phyloP scores from a whole-genome alignment of 495 filamentous ascomycete genomes.

The Neohortaea acidophila region DNA sequence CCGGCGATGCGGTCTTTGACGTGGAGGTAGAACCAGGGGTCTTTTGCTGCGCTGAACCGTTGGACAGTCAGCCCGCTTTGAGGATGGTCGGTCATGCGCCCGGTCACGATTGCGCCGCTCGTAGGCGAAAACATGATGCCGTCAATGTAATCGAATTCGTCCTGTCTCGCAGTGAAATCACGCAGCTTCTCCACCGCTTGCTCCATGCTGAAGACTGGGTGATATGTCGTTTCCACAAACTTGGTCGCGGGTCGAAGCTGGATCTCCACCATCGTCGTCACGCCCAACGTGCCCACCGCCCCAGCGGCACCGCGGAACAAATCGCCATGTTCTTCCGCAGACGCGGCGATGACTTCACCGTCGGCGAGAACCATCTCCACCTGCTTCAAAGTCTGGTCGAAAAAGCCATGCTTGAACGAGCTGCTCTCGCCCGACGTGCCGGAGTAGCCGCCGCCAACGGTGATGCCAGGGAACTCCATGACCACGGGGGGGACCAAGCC shows the following conservation, averaged over 20 bases:
- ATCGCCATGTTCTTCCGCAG: slow-evolving; percentile 27
- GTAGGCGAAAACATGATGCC: slow-evolving; percentile 35
- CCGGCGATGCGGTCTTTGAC: slow-evolving; percentile 18
- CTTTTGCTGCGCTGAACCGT: slow-evolving; percentile 33
- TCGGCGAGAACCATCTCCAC: slow-evolving; percentile 41
- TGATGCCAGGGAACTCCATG: slow-evolving; percentile 47
- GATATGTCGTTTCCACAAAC: slow-evolving; percentile 37
- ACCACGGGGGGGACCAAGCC: slow-evolving; percentile 42
- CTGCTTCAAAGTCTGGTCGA: slow-evolving; percentile 35
- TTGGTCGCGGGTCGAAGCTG: slow-evolving; percentile 33
- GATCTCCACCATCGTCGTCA: slow-evolving; percentile 39
- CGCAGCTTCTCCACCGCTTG: slow-evolving; percentile 31
- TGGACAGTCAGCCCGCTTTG: slow-evolving; percentile 14
- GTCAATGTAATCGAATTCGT: slow-evolving; percentile 39
- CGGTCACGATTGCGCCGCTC: slow-evolving; percentile 35
- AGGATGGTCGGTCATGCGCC: slow-evolving; percentile 28
- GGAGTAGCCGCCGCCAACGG: slow-evolving; percentile 40
- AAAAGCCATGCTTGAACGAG: slow-evolving; percentile 42
- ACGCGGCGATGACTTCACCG: slow-evolving; percentile 34
- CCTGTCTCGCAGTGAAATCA: slow-evolving; percentile 17
- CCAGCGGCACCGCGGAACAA: slow-evolving; percentile 40
- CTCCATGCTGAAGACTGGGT: slow-evolving; percentile 26
- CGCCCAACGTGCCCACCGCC: slow-evolving; percentile 37
- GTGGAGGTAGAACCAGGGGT: slow-evolving; percentile 48
- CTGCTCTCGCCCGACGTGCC: slow-evolving; percentile 41